A percentile compares a stretch with the other conserved stretches of the same genome.
Conservation (phyloP, 2,329 filamentous ascomycete species). For the Sporothrix dimorphospora region DNA sequence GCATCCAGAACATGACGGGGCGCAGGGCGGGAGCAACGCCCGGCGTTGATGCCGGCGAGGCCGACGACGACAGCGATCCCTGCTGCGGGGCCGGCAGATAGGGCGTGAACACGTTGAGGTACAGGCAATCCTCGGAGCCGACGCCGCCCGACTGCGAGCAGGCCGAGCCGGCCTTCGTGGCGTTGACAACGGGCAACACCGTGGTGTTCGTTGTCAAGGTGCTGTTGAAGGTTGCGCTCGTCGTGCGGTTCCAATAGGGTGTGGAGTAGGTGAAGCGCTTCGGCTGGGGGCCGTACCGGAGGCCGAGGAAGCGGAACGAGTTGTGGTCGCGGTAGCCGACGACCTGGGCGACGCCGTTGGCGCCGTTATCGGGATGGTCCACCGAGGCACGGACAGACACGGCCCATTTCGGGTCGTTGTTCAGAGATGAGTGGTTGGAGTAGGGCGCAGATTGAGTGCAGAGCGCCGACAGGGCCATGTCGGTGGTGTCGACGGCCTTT, state of each 20-base stretch:
- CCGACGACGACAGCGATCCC: background rate
- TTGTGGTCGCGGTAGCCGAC: conserved; percentile 50
- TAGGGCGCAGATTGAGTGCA: conserved; percentile 51
- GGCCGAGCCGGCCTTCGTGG: conserved; percentile 43
- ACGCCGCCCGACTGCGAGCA: conserved; percentile 46
- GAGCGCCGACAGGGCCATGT: conserved; percentile 41
- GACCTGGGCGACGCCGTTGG: conserved; percentile 35
- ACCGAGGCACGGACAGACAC: conserved; percentile 46
- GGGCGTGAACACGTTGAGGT: conserved; percentile 51
- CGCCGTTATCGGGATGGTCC: conserved; percentile 36
- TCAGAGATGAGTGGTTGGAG: conserved; percentile 41
- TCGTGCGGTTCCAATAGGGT: conserved; percentile 39
- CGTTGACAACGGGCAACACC: conserved; percentile 37
- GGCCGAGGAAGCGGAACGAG: conserved; percentile 55
- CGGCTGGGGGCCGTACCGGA: conserved; percentile 51
- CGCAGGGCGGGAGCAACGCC: conserved; percentile 37
- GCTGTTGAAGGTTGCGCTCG: conserved; percentile 34
- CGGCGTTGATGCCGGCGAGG: background rate
- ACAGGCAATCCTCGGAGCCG: conserved; percentile 52
- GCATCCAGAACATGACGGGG: conserved; percentile 47
- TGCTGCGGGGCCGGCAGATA: conserved; percentile 40
- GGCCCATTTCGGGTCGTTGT: conserved; percentile 43
- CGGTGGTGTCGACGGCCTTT: conserved; percentile 17
- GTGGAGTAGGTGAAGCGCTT: conserved; percentile 50
- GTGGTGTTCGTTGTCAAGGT: conserved; percentile 34